These are phyloP conservation scores for Mucor saturninus DNA, from an alignment of 371 early-diverging fungal species.

Conservation along the genomic window DNA sequence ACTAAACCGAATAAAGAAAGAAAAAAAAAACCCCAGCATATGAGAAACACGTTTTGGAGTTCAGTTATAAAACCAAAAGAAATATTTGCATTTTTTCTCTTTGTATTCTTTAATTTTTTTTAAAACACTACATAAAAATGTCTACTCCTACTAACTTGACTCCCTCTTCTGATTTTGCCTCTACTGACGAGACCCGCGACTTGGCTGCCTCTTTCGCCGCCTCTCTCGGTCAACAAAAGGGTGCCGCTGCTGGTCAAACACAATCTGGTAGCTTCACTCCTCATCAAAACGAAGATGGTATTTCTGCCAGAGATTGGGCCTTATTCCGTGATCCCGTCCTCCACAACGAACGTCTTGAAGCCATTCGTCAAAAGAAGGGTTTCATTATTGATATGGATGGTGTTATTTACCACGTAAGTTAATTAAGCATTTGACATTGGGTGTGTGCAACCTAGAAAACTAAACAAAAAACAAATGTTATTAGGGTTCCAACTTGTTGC, in stretches of 20 bases:
- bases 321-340: slow-evolving; percentile 47
- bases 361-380: slow-evolving; percentile 65
- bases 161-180: slow-evolving; percentile 14
- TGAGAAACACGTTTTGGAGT: slow-evolving; percentile 16
- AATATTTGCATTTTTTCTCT: slow-evolving; percentile 2
- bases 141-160: slow-evolving; percentile 8
- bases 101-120: background rate
- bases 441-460: slow-evolving; percentile 1
- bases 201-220: slow-evolving; percentile 36
- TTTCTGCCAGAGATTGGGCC: slow-evolving; percentile 45
- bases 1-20: slow-evolving; percentile 12
- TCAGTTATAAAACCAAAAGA: slow-evolving; percentile 4
- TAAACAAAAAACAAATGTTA: slow-evolving; percentile 10
- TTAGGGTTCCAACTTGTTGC: slow-evolving; percentile 57
- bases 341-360: slow-evolving; percentile 55
- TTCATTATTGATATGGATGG: slow-evolving; percentile 76
- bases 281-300: slow-evolving; percentile 23
- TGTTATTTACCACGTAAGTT: slow-evolving; percentile 68
- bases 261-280: slow-evolving; percentile 3
- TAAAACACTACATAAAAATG: slow-evolving; percentile 2
- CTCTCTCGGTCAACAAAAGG: slow-evolving; percentile 16
- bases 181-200: slow-evolving; percentile 26
- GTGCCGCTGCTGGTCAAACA: background rate
- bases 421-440: background rate
- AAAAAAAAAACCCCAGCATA: slow-evolving; percentile 23